Evolutionary conservation across 179 eudicot species (phyloP), one percentile per base, ranked within the genome.

Genomic region (Gypsophila paniculata): DNA sequence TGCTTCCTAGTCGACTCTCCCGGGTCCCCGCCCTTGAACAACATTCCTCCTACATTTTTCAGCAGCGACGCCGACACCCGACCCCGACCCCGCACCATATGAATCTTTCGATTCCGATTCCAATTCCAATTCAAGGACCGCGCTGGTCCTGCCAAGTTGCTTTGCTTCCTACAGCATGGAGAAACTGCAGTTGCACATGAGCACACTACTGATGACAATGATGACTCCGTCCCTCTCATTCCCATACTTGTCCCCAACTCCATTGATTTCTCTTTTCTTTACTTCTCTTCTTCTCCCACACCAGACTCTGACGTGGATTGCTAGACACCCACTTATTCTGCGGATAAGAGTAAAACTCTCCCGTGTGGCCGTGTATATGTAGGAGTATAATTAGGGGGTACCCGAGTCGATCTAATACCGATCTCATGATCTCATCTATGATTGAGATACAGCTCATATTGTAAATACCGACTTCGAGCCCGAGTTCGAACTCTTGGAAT

Each of bases 1-100:
- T 78, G 85, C 80, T 88, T 86, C 72, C 97, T 77, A 6, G 98
- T 89, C 9, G 96, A 79, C 74, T 93, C 98, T 0, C 91, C 89
- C 5, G 86, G 83, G 66, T 90, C 98, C 2, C 84, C 84, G 1
- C 90, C 87, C 70, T 79, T 86, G 71, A 90, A 88, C 8, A 90
- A 74, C 3, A 68, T 9, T 57, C 96, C 90, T 29, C 91, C 83
- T 10, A 90, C 74, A 8, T 89, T 42, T 48, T 65, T 38, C 8
- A 51, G n/a, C 21, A 68, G 61, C 19, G 87, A 79, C 9, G 89
- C 89, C 81, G 19, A 53, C 15, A 61, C 78, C 70, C 70, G 14
- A 1, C 15, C 8, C 58, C 52, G 52, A 46, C 15, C 7, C 17
- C 70, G 3, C 62, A 23, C 44, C 34, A 80, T 14, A 6, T n/a